Conservation (phyloP, 1,284 basidiomycete species). For the Erythrobasidium hasegawianum region DNA sequence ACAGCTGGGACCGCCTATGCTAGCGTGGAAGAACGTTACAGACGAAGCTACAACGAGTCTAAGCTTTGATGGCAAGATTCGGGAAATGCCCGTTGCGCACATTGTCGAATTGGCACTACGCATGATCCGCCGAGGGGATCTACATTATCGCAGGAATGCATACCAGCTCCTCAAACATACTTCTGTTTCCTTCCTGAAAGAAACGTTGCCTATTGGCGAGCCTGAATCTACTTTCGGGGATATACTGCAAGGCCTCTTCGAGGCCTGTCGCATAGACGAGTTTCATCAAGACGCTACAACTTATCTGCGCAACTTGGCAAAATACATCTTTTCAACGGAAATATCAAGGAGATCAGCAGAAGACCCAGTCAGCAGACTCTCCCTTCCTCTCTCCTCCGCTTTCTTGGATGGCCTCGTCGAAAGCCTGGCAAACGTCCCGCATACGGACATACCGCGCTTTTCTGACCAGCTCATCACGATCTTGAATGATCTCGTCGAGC, state of each 20-base stretch:
- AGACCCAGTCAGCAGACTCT: conserved; percentile 52
- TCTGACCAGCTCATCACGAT: conserved; percentile 30
- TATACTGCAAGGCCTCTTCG: conserved; percentile 72
- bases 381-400: conserved; percentile 57
- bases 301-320: conserved; percentile 65
- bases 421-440: conserved; percentile 57
- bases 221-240: conserved; percentile 68
- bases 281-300: conserved; percentile 64
- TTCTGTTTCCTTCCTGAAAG: conserved; percentile 67
- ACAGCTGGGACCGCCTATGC: conserved; percentile 71
- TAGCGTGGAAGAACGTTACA: conserved; percentile 68
- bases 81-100: conserved; percentile 63
- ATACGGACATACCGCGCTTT: conserved; percentile 34
- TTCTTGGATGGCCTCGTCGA: conserved; percentile 71
- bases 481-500: conserved; percentile 31
- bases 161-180: conserved; percentile 75
- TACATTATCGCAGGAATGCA: conserved; percentile 67
- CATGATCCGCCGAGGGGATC: conserved; percentile 61
- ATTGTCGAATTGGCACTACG: conserved; percentile 68
- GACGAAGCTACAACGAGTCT: conserved; percentile 66
- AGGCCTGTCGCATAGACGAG: conserved; percentile 69
- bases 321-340: conserved; percentile 59
- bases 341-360: conserved; percentile 53
- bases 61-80: conserved; percentile 67
- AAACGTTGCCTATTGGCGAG: conserved; percentile 56